Conservation (phyloP, 1,284 basidiomycete species). For the Pseudozyma thailandica region DNA sequence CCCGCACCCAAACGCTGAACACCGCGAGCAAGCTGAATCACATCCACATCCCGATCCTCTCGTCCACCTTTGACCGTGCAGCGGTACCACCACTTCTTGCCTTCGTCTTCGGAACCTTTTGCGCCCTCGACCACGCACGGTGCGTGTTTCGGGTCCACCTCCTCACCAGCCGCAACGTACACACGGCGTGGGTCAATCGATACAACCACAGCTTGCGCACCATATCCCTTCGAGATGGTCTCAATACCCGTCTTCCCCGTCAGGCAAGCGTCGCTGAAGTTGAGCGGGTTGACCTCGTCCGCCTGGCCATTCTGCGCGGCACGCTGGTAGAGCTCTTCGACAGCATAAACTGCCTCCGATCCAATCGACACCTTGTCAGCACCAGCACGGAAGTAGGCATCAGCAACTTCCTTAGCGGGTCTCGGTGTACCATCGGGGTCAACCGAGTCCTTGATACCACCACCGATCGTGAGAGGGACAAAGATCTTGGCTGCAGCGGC, state of each 20-base stretch:
- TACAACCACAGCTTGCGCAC: constrained; percentile 96
- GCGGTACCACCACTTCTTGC: constrained; percentile 94
- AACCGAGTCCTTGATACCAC: constrained; percentile 94
- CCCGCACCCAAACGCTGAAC: constrained; percentile 91
- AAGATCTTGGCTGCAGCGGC: constrained; percentile 89
- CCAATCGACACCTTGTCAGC: constrained; percentile 98
- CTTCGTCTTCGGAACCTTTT: constrained; percentile 72
- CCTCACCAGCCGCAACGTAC: constrained; percentile 76
- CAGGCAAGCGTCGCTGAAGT: constrained; percentile 63
- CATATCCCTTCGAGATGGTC: constrained; percentile 88
- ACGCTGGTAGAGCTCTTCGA: constrained; percentile 78
- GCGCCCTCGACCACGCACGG: constrained; percentile 54
- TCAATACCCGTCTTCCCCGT: constrained; percentile 81
- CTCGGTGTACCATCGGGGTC: constrained; percentile 93
- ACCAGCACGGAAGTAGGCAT: constrained; percentile 94
- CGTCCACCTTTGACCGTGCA: constrained; percentile 96
- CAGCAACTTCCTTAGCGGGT: constrained; percentile 91
- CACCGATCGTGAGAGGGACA: constrained; percentile 98
- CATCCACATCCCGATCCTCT: constrained; percentile 87
- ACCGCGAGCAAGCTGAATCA: constrained; percentile 87
- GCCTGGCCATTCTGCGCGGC: constrained; percentile 78
- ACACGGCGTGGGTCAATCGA: constrained; percentile 93
- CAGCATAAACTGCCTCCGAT: constrained; percentile 91
- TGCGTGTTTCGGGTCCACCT: constrained; percentile 70
- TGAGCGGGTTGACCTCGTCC: constrained; percentile 56